A percentile compares a stretch with the other conserved stretches of the same genome.
phyloP scores from a whole-genome alignment of 1,284 basidiomycete genomes.

The Leccinum huronense region DNA sequence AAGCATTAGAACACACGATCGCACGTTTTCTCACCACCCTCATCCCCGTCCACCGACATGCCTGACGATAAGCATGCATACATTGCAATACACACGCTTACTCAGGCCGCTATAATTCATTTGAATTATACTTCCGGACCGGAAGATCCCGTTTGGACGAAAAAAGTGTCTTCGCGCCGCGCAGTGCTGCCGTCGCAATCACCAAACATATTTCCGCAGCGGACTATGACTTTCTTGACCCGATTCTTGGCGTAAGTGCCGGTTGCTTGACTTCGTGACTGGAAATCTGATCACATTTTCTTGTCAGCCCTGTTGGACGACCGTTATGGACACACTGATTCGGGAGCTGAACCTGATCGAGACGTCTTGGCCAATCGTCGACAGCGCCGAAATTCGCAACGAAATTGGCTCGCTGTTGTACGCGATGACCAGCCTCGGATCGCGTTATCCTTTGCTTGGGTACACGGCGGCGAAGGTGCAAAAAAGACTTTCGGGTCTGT shows the following conservation, averaged over 20 bases:
- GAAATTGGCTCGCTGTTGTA: slow-evolving; percentile 61
- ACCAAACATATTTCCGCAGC: slow-evolving; percentile 60
- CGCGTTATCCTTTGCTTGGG: slow-evolving; percentile 61
- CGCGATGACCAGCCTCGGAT: slow-evolving; percentile 59
- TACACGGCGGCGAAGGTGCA: slow-evolving; percentile 44
- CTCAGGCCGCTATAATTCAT: slow-evolving; percentile 63
- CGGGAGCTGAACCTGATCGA: slow-evolving; percentile 60
- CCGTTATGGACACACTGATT: slow-evolving; percentile 61
- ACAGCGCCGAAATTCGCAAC: slow-evolving; percentile 53
- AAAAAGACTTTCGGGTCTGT: slow-evolving; percentile 43
- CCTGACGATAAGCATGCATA: slow-evolving; percentile 59
- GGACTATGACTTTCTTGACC: slow-evolving; percentile 69
- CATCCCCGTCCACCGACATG: slow-evolving; percentile 59
- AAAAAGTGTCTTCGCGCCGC: slow-evolving; percentile 62
- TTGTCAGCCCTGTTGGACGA: slow-evolving; percentile 66
- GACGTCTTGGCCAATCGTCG: slow-evolving; percentile 57
- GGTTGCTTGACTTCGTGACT: slow-evolving; percentile 5
- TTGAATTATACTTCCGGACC: slow-evolving; percentile 61
- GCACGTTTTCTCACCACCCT: slow-evolving; percentile 60
- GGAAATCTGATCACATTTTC: slow-evolving; percentile 10
- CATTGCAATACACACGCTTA: slow-evolving; percentile 61
- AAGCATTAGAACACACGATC: slow-evolving; percentile 60
- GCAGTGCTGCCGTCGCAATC: slow-evolving; percentile 51
- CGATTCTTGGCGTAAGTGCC: slow-evolving; percentile 64
- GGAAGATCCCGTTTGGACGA: slow-evolving; percentile 55